These are phyloP conservation scores for Jaltomata sinuosa DNA, from an alignment of 257 asterid species.

Conservation along the genomic window DNA sequence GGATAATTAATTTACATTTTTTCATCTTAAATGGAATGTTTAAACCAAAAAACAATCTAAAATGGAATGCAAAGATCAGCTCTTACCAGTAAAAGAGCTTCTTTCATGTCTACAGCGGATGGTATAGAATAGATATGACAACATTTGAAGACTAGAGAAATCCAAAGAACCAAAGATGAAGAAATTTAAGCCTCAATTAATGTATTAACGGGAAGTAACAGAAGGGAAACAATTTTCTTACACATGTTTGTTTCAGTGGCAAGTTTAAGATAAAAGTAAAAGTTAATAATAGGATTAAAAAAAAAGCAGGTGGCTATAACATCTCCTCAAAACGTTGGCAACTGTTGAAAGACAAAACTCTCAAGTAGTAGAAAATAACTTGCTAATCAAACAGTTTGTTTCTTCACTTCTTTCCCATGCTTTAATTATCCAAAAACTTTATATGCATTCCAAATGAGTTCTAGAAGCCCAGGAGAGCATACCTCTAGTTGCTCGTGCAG, in stretches of 20 bases:
- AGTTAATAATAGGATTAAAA: not conserved
- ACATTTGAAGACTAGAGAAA: not conserved
- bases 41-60: not conserved
- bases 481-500: constrained; percentile 99
- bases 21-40: not conserved
- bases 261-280: not conserved
- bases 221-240: not conserved
- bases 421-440: not conserved
- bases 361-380: not conserved
- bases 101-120: not conserved
- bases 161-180: not conserved
- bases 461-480: not conserved
- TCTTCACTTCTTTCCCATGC: not conserved
- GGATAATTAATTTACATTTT: not conserved
- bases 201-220: not conserved
- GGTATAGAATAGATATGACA: not conserved
- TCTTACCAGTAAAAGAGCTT: not conserved
- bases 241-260: not conserved
- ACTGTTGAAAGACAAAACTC: not conserved
- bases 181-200: not conserved
- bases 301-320: not conserved
- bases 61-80: not conserved
- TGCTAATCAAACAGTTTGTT: not conserved
- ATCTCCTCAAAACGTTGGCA: not conserved
- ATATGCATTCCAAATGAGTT: not conserved